A percentile compares a stretch with the other conserved stretches of the same genome.
phyloP scores from a whole-genome alignment of 768 basidiomycete species.

The Zangia roseola region DNA sequence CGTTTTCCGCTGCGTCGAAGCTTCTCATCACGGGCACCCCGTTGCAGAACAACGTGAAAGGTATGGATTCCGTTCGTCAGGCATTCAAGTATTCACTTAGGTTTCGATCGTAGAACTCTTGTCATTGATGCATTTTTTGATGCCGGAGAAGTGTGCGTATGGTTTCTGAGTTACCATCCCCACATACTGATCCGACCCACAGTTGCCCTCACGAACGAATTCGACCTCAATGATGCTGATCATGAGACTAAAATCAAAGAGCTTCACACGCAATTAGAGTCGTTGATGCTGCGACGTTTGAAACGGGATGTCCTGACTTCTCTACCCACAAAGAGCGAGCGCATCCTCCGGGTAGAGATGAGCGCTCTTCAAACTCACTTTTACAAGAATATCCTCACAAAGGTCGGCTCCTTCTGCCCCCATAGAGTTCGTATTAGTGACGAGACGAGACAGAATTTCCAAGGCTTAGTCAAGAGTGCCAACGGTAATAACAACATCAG shows the following conservation, averaged over 20 bases:
- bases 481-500: conserved; percentile 90
- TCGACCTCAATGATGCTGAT: conserved; percentile 90
- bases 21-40: conserved; percentile 98
- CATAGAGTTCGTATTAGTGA: conserved; percentile 1
- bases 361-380: conserved; percentile 93
- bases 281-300: conserved; percentile 90
- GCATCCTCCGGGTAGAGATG: conserved; percentile 97
- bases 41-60: conserved; percentile 98
- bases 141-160: conserved; percentile 91
- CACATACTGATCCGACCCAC: conserved; percentile 13
- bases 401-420: conserved; percentile 43
- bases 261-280: conserved; percentile 88
- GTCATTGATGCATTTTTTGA: conserved; percentile 98
- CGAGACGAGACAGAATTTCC: conserved; percentile 69
- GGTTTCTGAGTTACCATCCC: not conserved
- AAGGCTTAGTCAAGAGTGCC: conserved; percentile 86
- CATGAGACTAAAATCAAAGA: conserved; percentile 96
- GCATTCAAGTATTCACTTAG: conserved; percentile 7
- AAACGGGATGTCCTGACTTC: conserved; percentile 97
- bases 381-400: conserved; percentile 97
- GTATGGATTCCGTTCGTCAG: conserved; percentile 40
- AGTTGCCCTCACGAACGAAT: conserved; percentile 94
- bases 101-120: conserved; percentile 65
- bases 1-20: conserved; percentile 88
- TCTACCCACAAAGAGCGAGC: conserved; percentile 96